These are phyloP conservation scores for Phaffia rhodozyma DNA, from an alignment of 1,284 basidiomycete species.

Conservation along the genomic window DNA sequence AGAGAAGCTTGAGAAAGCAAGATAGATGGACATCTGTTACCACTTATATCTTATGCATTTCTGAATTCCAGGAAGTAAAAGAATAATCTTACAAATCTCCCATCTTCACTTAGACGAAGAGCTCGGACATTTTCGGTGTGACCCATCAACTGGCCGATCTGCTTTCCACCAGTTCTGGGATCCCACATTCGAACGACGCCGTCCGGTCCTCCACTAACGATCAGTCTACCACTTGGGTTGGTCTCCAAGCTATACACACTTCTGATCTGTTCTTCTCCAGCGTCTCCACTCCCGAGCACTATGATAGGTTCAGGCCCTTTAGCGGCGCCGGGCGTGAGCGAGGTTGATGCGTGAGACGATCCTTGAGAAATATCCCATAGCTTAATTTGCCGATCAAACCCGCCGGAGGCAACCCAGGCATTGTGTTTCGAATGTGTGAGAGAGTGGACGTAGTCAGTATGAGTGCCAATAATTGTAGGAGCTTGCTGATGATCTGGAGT, in stretches of 20 bases:
- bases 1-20: slow-evolving; percentile 50
- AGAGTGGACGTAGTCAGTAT: slow-evolving; percentile 75
- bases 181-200: slow-evolving; percentile 86
- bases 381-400: slow-evolving; percentile 85
- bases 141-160: slow-evolving; percentile 66
- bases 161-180: slow-evolving; percentile 58
- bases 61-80: neutral
- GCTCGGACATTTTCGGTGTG: slow-evolving; percentile 94
- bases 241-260: slow-evolving; percentile 64
- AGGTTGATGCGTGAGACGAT: slow-evolving; percentile 32
- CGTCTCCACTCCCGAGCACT: slow-evolving; percentile 22
- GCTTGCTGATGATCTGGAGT: slow-evolving; percentile 45
- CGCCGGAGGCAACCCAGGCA: slow-evolving; percentile 82
- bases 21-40: neutral
- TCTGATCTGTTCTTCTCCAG: slow-evolving; percentile 24
- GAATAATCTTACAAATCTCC: slow-evolving; percentile 56
- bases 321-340: slow-evolving; percentile 20
- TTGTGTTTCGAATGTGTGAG: slow-evolving; percentile 48
- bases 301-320: slow-evolving; percentile 32
- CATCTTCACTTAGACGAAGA: slow-evolving; percentile 77
- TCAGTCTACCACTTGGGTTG: slow-evolving; percentile 59
- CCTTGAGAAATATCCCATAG: slow-evolving; percentile 73
- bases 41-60: neutral
- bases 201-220: slow-evolving; percentile 85
- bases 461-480: slow-evolving; percentile 62